Conservation (phyloP, 805 yeast genomes). For the Metschnikowia koreensis region DNA sequence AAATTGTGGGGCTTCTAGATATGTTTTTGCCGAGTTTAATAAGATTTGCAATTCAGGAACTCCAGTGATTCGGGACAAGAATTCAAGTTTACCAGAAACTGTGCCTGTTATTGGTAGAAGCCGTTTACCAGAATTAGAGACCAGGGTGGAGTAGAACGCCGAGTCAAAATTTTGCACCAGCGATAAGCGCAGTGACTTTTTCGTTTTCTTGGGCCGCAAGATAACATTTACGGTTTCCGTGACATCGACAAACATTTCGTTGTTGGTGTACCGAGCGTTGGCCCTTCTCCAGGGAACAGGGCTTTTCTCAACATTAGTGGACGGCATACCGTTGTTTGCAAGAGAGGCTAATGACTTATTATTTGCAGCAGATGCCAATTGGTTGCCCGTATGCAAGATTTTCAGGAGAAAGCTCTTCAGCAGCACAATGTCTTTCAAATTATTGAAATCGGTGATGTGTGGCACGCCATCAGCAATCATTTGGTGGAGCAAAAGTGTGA, state of each 20-base stretch:
- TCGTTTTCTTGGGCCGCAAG: conserved; percentile 25
- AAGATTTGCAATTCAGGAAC: conserved; percentile 66
- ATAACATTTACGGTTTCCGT: conserved; percentile 63
- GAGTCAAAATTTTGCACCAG: conserved; percentile 21
- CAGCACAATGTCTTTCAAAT: conserved; percentile 68
- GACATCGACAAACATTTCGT: conserved; percentile 85
- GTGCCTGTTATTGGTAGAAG: conserved; percentile 47
- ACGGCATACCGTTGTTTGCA: conserved; percentile 6
- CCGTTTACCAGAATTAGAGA: conserved; percentile 14
- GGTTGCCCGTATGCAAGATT: conserved; percentile 44
- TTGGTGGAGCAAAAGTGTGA: conserved; percentile 70
- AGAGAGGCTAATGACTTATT: conserved; percentile 21
- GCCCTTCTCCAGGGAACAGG: conserved; percentile 75
- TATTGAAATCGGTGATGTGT: conserved; percentile 66
- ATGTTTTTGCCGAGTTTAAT: conserved; percentile 45
- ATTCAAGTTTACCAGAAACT: conserved; percentile 61
- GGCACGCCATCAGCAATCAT: conserved; percentile 80
- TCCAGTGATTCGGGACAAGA: conserved; percentile 73
- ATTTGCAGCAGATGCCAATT: conserved; percentile 30
- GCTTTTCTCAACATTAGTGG: conserved; percentile 9
- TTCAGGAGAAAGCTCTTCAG: conserved; percentile 54
- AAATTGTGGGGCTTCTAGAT: conserved; percentile 58
- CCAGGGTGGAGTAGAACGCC: conserved; percentile 23
- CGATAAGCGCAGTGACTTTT: conserved; percentile 11
- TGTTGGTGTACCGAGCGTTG: conserved; percentile 68